Evolutionary conservation across 192 early-diverging fungal species (phyloP).

Genomic region (Coemansia sp.): DNA sequence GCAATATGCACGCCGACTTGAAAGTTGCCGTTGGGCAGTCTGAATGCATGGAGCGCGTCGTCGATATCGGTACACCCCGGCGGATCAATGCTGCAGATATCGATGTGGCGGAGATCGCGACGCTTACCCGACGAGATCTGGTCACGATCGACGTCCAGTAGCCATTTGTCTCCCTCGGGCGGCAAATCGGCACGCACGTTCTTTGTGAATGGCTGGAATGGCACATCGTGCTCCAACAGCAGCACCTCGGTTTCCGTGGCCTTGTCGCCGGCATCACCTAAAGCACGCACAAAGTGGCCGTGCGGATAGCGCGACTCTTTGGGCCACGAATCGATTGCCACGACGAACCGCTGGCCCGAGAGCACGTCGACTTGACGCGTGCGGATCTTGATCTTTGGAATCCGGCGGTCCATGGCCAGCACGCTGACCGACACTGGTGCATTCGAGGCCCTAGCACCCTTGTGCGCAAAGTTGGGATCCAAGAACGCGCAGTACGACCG

Average conservation of each 20-base stretch:
- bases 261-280: conserved; percentile 95
- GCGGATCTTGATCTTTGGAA: conserved; percentile 92
- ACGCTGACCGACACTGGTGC: conserved; percentile 66
- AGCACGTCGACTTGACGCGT: conserved; percentile 86
- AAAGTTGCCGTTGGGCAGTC: conserved; percentile 85
- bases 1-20: conserved; percentile 93
- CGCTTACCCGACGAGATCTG: conserved; percentile 58
- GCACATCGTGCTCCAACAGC: conserved; percentile 95
- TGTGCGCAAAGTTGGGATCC: conserved; percentile 67
- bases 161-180: conserved; percentile 85
- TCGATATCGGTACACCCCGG: conserved; percentile 99
- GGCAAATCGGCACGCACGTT: conserved; percentile 86
- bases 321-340: conserved; percentile 91
- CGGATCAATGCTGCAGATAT: conserved; percentile 98
- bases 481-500: conserved; percentile 92
- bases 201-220: conserved; percentile 90
- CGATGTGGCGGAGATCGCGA: conserved; percentile 79
- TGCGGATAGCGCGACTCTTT: conserved; percentile 76
- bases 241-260: conserved; percentile 97
- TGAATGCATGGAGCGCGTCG: conserved; percentile 89
- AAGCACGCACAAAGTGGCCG: conserved; percentile 90
- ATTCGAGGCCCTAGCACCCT: conserved; percentile 58
- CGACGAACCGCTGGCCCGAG: conserved; percentile 87
- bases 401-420: conserved; percentile 88
- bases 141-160: conserved; percentile 75